phyloP scores from a whole-genome alignment of 805 yeast genomes.

The Suhomyces tanzawaensis region DNA sequence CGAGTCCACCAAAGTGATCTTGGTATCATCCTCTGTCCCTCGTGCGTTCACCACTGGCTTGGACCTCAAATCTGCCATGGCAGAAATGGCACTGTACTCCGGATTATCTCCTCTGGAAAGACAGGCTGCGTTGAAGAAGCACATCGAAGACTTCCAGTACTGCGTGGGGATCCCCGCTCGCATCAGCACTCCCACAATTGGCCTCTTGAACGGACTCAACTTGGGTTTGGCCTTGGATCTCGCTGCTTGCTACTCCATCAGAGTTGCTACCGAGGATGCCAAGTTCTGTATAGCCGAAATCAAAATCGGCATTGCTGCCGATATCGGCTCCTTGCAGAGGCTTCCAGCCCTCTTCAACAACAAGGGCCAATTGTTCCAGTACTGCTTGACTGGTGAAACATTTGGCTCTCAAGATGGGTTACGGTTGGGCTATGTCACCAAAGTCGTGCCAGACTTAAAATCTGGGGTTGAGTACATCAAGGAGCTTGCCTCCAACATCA shows the following conservation, averaged over 20 bases:
- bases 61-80: slow-evolving; percentile 45
- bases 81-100: slow-evolving; percentile 4
- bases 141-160: slow-evolving; percentile 57
- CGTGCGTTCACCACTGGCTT: slow-evolving; percentile 64
- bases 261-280: slow-evolving; percentile 54
- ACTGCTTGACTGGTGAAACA: slow-evolving; percentile 59
- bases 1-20: slow-evolving; percentile 47
- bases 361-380: slow-evolving; percentile 55
- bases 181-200: slow-evolving; percentile 60
- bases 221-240: slow-evolving; percentile 72
- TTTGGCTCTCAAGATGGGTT: slow-evolving; percentile 57
- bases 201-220: slow-evolving; percentile 60
- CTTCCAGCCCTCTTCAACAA: slow-evolving; percentile 54
- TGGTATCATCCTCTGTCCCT: slow-evolving; percentile 55
- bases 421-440: slow-evolving; percentile 53
- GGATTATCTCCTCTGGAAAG: slow-evolving; percentile 18
- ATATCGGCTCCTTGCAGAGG: slow-evolving; percentile 74
- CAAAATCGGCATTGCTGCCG: slow-evolving; percentile 73
- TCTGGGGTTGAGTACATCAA: slow-evolving; percentile 50
- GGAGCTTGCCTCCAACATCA: slow-evolving; percentile 48
- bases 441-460: slow-evolving; percentile 44
- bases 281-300: slow-evolving; percentile 64
- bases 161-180: slow-evolving; percentile 48
- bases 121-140: slow-evolving; percentile 25
- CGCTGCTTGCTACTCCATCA: slow-evolving; percentile 54